phyloP scores from a whole-genome alignment of 2,329 filamentous ascomycete species.

The Trichothecium roseum region DNA sequence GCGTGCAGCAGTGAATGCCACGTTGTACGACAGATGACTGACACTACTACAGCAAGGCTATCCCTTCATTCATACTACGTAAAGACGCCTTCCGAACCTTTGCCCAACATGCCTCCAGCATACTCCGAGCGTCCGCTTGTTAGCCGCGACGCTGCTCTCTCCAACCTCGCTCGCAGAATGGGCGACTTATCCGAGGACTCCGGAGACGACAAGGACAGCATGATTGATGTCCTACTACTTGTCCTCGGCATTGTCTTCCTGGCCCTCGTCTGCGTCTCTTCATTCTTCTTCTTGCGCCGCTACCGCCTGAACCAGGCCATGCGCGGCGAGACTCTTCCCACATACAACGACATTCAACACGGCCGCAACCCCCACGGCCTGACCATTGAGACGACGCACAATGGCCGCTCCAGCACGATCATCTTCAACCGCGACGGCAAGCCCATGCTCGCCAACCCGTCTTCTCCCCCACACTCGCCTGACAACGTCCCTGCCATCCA shows the following conservation, averaged over 20 bases:
- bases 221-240: constrained; percentile 68
- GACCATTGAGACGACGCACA: constrained; percentile 46
- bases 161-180: not conserved
- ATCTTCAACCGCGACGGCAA: constrained; percentile 70
- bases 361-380: constrained; percentile 43
- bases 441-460: constrained; percentile 65
- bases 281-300: constrained; percentile 61
- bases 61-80: constrained; percentile 3
- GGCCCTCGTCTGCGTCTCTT: constrained; percentile 54
- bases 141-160: not conserved
- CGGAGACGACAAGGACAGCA: constrained; percentile 42
- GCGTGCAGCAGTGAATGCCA: not conserved
- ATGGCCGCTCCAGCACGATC: constrained; percentile 57
- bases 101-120: constrained; percentile 2
- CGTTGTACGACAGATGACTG: not conserved
- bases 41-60: constrained; percentile 1
- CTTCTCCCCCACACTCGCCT: constrained; percentile 66
- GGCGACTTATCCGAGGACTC: constrained; percentile 15
- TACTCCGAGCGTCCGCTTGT: constrained; percentile 1
- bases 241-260: constrained; percentile 71
- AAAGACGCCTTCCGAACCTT: constrained; percentile 1
- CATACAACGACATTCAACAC: constrained; percentile 55
- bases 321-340: constrained; percentile 49
- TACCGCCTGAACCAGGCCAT: constrained; percentile 25
- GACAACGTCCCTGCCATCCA: constrained; percentile 87